Evolutionary conservation across 768 basidiomycete species (phyloP), one percentile per base, ranked within the genome.

Genomic region (Sarcomyxa edulis): DNA sequence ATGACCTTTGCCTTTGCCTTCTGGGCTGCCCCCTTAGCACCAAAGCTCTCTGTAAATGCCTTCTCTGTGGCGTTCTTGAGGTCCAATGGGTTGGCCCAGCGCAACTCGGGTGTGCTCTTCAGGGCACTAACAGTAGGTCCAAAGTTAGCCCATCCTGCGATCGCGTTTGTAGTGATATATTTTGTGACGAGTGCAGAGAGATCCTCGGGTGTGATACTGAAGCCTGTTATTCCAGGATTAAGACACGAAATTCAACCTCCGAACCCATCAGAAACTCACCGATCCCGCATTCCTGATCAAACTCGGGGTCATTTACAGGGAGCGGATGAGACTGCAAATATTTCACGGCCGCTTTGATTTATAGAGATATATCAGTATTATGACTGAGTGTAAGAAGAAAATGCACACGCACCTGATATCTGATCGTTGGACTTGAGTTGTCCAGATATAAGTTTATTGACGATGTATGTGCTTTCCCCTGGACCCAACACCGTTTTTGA

Each of bases 1-100:
- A 23, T 59, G 15, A 35, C 81, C 69, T 84, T 89, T 38, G 52
- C 65, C 56, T 86, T 88, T 1, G 76, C 66, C 53, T 83, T 83
- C n/a, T n/a, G n/a, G 2, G 68, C 66, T 7, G 68, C 54, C 52
- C 79, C 79, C 55, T 87, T 92, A 1, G 74, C 61, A 6, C 93
- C 92, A 56, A 91, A 92, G 23, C 58, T 68, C 32, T 75, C 71
- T 1, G 59, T 56, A 48, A 90, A 90, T 3, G 71, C 72, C 20
- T 69, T 68, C 55, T 95, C 92, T 2, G 83, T 79, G 0, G 82
- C 68, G 35, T 76, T 84, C 68, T 96, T 95, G 28, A 93, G 67
- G 28, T 93, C 90, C 5, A 94, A 69, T 0, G 89, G 77, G 48
- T 66, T 79, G 5, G 86, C 91, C 90, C 92, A 95, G 36, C 84